These are phyloP conservation scores for Paraglomus brasilianum DNA, from an alignment of 192 early-diverging fungal species.

Conservation along the genomic window DNA sequence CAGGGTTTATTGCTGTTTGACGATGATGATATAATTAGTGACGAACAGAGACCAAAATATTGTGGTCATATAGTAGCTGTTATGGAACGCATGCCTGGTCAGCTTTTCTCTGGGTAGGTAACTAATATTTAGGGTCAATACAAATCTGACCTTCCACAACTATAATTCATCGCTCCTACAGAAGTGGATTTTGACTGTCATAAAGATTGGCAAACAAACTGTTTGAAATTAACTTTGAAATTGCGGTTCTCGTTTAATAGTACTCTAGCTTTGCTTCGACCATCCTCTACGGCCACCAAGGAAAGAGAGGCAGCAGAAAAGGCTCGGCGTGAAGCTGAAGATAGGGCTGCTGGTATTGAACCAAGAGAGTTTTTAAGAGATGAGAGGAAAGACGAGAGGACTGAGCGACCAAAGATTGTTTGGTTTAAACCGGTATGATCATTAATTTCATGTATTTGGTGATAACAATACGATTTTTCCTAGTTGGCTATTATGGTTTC, in stretches of 20 bases:
- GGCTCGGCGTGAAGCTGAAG: constrained; percentile 37
- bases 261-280: constrained; percentile 42
- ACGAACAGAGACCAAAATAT: constrained; percentile 56
- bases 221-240: too few species aligned
- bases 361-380: constrained; percentile 37
- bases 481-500: background rate
- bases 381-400: constrained; percentile 45
- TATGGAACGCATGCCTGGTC: constrained; percentile 55
- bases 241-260: background rate
- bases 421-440: constrained; percentile 79
- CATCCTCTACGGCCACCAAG: constrained; percentile 30
- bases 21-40: constrained; percentile 51
- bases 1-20: constrained; percentile 41
- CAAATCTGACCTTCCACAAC: constrained; percentile 34
- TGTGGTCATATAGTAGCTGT: constrained; percentile 57
- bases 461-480: background rate
- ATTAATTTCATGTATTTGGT: background rate
- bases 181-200: too few species aligned
- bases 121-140: too few species aligned
- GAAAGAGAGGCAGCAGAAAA: constrained; percentile 30
- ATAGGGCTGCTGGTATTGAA: constrained; percentile 38
- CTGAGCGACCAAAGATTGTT: constrained; percentile 56
- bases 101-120: constrained; percentile 57
- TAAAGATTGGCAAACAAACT: too few species aligned
- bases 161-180: constrained; percentile 36